Percentiles rank a stretch among this genome's conserved stretches.
phyloP scores from a whole-genome alignment of 164 flowering plant genomes.

The Protea cynaroides region DNA sequence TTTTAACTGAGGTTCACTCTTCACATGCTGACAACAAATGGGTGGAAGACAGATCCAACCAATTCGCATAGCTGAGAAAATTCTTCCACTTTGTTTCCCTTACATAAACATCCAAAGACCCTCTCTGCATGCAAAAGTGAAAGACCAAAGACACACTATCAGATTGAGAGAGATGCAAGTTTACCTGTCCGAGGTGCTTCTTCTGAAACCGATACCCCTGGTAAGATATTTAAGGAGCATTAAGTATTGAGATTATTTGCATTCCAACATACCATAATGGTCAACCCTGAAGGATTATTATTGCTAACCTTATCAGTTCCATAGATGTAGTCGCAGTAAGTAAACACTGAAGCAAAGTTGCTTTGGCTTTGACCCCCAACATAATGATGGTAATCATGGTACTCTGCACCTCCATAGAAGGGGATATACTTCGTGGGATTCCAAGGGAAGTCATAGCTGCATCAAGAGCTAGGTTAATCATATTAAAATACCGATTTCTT shows the following conservation, averaged over 20 bases:
- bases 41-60: background rate
- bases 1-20: no score
- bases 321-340: slow-evolving; percentile 94
- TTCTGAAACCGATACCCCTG: slow-evolving; percentile 87
- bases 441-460: slow-evolving; percentile 93
- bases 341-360: slow-evolving; percentile 86
- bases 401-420: slow-evolving; percentile 92
- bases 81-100: no score
- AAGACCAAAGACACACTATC: no score
- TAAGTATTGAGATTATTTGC: background rate
- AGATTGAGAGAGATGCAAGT: background rate
- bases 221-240: slow-evolving; percentile 11
- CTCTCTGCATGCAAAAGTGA: no score
- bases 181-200: slow-evolving; percentile 62
- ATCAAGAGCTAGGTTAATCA: background rate
- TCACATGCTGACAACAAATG: background rate
- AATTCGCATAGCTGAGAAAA: no score
- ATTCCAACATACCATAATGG: background rate
- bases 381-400: slow-evolving; percentile 96
- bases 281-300: background rate
- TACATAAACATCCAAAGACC: no score
- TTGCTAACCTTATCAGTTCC: slow-evolving; percentile 88
- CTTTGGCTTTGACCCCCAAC: slow-evolving; percentile 97
- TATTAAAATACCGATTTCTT: no score
- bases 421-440: slow-evolving; percentile 75